phyloP scores from a whole-genome alignment of 257 asterid species.

The Echites panduratus region DNA sequence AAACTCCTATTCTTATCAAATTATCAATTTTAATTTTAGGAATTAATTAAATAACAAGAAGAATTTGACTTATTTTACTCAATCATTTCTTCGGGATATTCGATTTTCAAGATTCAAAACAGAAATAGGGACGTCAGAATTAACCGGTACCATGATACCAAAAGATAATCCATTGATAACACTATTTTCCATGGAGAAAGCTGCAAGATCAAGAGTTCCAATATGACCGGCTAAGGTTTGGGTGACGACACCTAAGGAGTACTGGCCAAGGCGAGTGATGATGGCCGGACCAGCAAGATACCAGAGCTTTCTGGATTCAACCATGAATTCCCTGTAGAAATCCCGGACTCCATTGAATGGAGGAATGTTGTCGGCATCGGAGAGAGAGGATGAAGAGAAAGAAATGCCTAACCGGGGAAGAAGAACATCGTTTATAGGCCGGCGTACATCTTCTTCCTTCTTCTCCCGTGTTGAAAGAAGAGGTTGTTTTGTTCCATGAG shows the following conservation, averaged over 20 bases:
- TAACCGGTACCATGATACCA: constrained; percentile 55
- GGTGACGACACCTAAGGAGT: constrained; percentile 47
- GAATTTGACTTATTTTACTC: too few species aligned
- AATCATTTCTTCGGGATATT: too few species aligned
- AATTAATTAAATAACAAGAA: too few species aligned
- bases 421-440: not conserved
- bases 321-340: constrained; percentile 27
- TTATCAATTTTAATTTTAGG: too few species aligned
- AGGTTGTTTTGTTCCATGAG: constrained; percentile 21
- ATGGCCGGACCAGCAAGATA: constrained; percentile 47
- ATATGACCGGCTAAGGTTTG: constrained; percentile 54
- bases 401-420: constrained; percentile 6
- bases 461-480: constrained; percentile 17
- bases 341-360: constrained; percentile 28
- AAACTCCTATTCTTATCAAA: too few species aligned
- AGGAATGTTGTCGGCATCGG: constrained; percentile 36
- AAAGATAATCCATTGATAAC: constrained; percentile 50
- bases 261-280: constrained; percentile 41
- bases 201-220: constrained; percentile 50
- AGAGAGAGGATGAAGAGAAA: constrained; percentile 30
- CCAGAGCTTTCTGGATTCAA: constrained; percentile 38
- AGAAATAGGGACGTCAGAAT: too few species aligned
- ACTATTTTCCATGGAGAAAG: constrained; percentile 47
- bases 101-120: too few species aligned
- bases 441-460: not conserved